phyloP scores from a whole-genome alignment of 306 rosid genomes.

The Crotalaria pallida region DNA sequence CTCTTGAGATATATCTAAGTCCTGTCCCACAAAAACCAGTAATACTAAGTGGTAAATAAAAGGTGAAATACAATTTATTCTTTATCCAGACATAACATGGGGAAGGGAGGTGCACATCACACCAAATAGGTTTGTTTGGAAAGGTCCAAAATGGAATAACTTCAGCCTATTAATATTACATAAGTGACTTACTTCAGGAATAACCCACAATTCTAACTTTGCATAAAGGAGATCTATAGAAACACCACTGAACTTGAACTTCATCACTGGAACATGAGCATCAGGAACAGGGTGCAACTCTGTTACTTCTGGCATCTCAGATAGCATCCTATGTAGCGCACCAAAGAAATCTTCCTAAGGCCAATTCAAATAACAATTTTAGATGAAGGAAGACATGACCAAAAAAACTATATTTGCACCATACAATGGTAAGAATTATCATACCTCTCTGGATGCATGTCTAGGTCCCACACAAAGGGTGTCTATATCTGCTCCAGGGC shows the following conservation, averaged over 20 bases:
- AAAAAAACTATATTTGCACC: not conserved
- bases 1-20: slow-evolving; percentile 84
- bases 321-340: slow-evolving; percentile 62
- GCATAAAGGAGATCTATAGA: slow-evolving; percentile 97
- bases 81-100: not conserved
- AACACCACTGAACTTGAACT: slow-evolving; percentile 69
- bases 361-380: slow-evolving; percentile 24
- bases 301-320: slow-evolving; percentile 85
- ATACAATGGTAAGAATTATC: slow-evolving; percentile 20
- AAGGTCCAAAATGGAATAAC: not conserved
- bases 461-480: slow-evolving; percentile 94
- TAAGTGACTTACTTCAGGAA: slow-evolving; percentile 75
- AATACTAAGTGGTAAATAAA: slow-evolving; percentile 10
- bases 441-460: slow-evolving; percentile 86
- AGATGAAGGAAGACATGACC: not conserved
- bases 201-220: slow-evolving; percentile 69
- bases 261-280: slow-evolving; percentile 87
- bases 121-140: not conserved
- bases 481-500: slow-evolving; percentile 96
- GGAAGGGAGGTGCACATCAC: not conserved
- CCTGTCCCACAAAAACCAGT: slow-evolving; percentile 41
- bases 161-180: not conserved
- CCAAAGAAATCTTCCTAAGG: slow-evolving; percentile 91
- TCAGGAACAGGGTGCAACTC: slow-evolving; percentile 97
- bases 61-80: not conserved